phyloP scores from a whole-genome alignment of 2,329 filamentous ascomycete genomes.

The Aspergillus awamori region DNA sequence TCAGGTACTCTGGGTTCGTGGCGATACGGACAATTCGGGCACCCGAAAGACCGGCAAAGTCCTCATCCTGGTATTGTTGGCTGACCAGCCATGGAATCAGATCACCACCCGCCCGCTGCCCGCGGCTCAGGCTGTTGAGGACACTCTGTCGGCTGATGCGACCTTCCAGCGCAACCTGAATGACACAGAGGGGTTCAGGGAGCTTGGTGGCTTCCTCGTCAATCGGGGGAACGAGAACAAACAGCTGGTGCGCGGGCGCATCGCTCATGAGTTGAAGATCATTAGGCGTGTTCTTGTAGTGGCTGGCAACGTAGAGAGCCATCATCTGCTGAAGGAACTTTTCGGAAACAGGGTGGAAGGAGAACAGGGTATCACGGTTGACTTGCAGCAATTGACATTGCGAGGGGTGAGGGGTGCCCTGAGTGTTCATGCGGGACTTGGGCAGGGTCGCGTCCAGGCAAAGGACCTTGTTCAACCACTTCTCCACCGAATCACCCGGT shows the following conservation, averaged over 20 bases:
- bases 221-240: conserved; percentile 86
- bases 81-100: conserved; percentile 97
- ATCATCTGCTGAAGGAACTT: conserved; percentile 99
- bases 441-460: conserved; percentile 92
- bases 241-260: conserved; percentile 93
- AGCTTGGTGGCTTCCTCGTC: conserved; percentile 75
- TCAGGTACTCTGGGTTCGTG: conserved; percentile 89
- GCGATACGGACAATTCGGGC: conserved; percentile 92
- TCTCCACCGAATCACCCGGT: conserved; percentile 86
- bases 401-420: conserved; percentile 85
- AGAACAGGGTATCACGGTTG: conserved; percentile 96
- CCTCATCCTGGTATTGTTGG: conserved; percentile 96
- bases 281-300: conserved; percentile 98
- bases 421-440: conserved; percentile 69
- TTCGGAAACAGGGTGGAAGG: conserved; percentile 94
- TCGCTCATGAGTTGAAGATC: conserved; percentile 99
- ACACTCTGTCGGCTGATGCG: conserved; percentile 93
- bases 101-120: conserved; percentile 86
- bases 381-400: conserved; percentile 91
- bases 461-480: conserved; percentile 91
- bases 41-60: conserved; percentile 91
- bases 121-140: conserved; percentile 82
- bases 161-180: conserved; percentile 92
- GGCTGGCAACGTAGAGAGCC: conserved; percentile 91
- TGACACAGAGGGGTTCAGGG: conserved; percentile 90